Base-by-base conservation (phyloP, 306 rosid species). In the Vachellia pachyceras region DNA sequence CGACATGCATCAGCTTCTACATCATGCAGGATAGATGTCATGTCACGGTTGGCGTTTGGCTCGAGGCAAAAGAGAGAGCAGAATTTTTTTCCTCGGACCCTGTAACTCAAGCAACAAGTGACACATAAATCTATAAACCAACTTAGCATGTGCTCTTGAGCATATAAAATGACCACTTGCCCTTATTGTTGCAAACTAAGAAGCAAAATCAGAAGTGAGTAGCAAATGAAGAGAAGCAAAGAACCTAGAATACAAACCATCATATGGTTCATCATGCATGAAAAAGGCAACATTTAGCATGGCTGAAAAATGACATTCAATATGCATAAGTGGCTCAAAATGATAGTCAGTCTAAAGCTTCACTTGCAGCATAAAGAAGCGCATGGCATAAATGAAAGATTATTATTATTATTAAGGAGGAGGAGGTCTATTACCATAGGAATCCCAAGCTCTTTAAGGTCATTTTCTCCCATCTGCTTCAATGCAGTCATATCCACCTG, bases 381-480 rank as follows among this genome's bases (percentile, higher is more conserved):
- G 79, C 63, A 78, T 68, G 17, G 25, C 65, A 79, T 25, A 72
- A 18, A 65, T 15, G 63, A 29, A 29, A 29, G 1, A 29, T 29
- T 29, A 29, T 29, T 29, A 2, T 29, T 29, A 2, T 29, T 29
- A 2, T 29, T 29, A 2, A 41, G 10, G 41, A 3, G n/a, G n/a
- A 20, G 73, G 49, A 74, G 18, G 80, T 75, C 25, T 71, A 75
- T 71, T 94, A 96, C 97, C 99, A 93, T 96, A 55, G 99, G 99
- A 82, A 96, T 93, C 52, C 99, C 99, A 73, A 93, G 92, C 90
- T 93, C 98, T 77, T 93, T 96, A 80, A 96, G 97, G 81, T 93
- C 99, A 85, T 90, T 86, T 83, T 96, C 98, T 64, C 98, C 94
- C 99, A 96, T 96, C 86, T 93, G 98, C 90, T 84, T 96, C 86